Base-by-base conservation (phyloP, 306 rosid genomes). In the Dalbergia cochinchinensis region DNA sequence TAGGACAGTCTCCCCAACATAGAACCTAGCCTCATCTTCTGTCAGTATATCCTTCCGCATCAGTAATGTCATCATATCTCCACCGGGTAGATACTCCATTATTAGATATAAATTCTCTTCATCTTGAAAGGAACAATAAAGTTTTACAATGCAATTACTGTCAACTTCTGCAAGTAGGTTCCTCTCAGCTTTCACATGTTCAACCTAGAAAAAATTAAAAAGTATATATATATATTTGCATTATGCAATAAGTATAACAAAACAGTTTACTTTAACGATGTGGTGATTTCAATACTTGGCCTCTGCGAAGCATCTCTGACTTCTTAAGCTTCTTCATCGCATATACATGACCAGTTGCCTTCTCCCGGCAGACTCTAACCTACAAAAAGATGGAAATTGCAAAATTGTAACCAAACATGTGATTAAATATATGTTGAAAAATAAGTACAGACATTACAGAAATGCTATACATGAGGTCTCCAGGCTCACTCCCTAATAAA, bases 31-130 rank as follows among this genome's bases (percentile, higher is more conserved):
- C 81, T 89, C 94, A 77, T 88, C 90, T 80, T 93, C 98, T 19
- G 92, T 87, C 82, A 93, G 76, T 77, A 79, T 89, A 72, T 93
- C 98, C 81, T 93, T 93, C 80, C 98, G 94, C 90, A 93, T 90
- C 67, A 93, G 83, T 73, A 93, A 84, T 0, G 98, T 91, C 98
- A 93, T 93, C 94, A 91, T 87, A 81, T 93, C 98, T 35, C 98
- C 98, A n/a, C 98, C 98, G 44, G 98, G 92, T 69, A 91, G 93
- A 85, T 91, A 93, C 79, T 93, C 94, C 98, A 93, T 93, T 64
- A 93, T 91, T 41, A 93, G 98, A 88, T 93, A 93, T 80, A 93
- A 85, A 86, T 79, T 83, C 12, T 91, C 97, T 3, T 89, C 98
- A 82, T 93, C 98, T 90, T 93, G 98, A 83, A 93, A 93, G 63